Base-by-base conservation (phyloP, 768 basidiomycete species). In the Pulveroboletus sp. region DNA sequence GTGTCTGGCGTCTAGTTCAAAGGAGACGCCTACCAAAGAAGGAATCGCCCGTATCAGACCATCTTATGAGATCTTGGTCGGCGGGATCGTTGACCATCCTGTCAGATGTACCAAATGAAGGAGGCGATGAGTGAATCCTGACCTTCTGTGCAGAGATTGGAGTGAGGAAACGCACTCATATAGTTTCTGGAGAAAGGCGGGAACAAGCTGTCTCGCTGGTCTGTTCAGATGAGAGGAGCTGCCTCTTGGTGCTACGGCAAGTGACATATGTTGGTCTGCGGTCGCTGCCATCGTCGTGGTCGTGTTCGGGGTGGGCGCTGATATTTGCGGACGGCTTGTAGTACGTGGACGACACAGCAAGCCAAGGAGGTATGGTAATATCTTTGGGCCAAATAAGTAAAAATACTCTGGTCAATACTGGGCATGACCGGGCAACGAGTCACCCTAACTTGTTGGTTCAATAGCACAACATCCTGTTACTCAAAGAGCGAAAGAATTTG, bases 21-120 rank as follows among this genome's bases (percentile, higher is more conserved):
- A 50, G 39, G 39, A 33, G n/a, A 5, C 41, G 60, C 67, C 7
- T 51, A 93, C 94, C 91, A 66, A 86, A 91, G 73, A 98, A 97
- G 0, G 91, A 89, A 63, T 93, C 91, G 27, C 94, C 95, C 8
- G 80, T 77, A 21, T 90, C 86, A 4, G 89, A 86, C 95, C 95
- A 98, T 57, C 87, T 74, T 62, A 98, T 97, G 44, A 96, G 78
- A 57, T 87, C 80, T 56, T 84, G 80, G 47, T 92, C 90, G 35
- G 78, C 75, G 3, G 82, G 76, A 68, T 97, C 92, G 57, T 89
- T 91, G 24, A 97, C 90, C 83, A 98, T 94, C 68, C 93, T 96
- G 60, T 40, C 40, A 46, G 50, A 37, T 35, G 6, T 14, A 37
- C 28, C 39, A 38, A 31, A 50, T 40, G 39, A 30, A 45, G 42